These are phyloP conservation scores for Durusdinium trenchii DNA, from an alignment of 73 alveolate genomes.

Conservation along the genomic window DNA sequence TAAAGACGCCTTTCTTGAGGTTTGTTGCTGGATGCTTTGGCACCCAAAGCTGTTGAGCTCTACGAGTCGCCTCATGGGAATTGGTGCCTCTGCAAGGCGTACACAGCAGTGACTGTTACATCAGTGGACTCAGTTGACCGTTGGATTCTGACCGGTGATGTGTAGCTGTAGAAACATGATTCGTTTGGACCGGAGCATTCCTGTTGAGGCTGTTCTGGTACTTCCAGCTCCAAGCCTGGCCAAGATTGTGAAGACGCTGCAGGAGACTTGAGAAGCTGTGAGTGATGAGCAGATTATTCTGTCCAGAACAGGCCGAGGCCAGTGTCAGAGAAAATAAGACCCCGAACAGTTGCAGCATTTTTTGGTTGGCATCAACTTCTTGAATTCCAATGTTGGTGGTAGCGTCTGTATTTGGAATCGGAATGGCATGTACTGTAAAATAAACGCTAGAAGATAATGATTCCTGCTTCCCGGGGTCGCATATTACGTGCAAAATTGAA, in stretches of 20 bases:
- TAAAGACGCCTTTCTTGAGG: conserved; percentile 7
- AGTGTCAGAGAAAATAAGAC: no score
- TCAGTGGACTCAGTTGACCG: background rate
- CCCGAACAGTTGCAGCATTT: no score
- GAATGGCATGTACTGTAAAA: no score
- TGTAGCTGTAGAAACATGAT: background rate
- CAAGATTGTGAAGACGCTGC: conserved; percentile 53
- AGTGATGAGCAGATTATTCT: no score
- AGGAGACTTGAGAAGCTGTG: background rate
- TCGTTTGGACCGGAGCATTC: background rate
- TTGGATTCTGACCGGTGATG: background rate
- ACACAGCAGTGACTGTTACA: background rate
- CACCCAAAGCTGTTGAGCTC: conserved; percentile 36
- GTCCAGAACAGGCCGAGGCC: background rate
- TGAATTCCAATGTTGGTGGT: no score
- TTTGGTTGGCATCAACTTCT: no score
- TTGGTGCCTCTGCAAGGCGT: conserved; percentile 81
- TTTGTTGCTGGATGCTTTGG: conserved; percentile 20
- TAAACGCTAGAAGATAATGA: no score
- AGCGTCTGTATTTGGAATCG: no score
- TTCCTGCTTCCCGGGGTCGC: no score
- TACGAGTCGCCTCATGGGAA: conserved; percentile 89
- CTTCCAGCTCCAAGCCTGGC: conserved; percentile 22
- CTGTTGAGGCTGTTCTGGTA: conserved; percentile 35
- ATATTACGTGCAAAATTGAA: no score